phyloP scores from a whole-genome alignment of 2,329 filamentous ascomycete genomes.

The Aspergillus niger region DNA sequence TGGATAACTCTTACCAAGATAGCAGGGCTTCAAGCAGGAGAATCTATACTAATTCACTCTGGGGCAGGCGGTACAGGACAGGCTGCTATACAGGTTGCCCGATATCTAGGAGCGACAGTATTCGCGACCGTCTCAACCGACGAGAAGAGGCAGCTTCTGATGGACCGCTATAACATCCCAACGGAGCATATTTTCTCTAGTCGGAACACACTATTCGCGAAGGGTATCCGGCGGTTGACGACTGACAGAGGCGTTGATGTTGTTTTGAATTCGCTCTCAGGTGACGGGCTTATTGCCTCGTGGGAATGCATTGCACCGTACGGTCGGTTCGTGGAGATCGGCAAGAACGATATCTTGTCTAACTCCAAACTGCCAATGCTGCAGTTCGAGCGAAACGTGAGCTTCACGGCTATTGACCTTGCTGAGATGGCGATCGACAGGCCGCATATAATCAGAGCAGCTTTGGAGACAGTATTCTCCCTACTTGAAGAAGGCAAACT shows the following conservation, averaged over 20 bases:
- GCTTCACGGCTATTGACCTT: conserved; percentile 12
- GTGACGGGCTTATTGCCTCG: conserved; percentile 29
- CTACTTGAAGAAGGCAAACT: conserved; percentile 23
- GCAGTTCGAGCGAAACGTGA: conserved; percentile 11
- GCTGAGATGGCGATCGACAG: conserved; percentile 9
- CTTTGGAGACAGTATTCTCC: not conserved
- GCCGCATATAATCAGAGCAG: not conserved
- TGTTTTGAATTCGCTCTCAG: conserved; percentile 29
- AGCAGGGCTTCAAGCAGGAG: conserved; percentile 20
- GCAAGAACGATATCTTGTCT: conserved; percentile 10
- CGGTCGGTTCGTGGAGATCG: conserved; percentile 27
- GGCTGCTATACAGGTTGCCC: conserved; percentile 30
- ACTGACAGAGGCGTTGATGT: conserved; percentile 28
- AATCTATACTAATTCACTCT: conserved; percentile 30
- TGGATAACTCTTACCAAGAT: conserved; percentile 13
- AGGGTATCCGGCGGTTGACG: conserved; percentile 22
- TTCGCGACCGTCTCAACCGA: conserved; percentile 29
- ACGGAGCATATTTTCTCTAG: conserved; percentile 31
- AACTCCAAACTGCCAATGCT: conserved; percentile 17
- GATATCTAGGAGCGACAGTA: conserved; percentile 25
- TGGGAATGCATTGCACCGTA: conserved; percentile 30
- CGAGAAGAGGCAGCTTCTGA: conserved; percentile 29
- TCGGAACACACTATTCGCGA: conserved; percentile 27
- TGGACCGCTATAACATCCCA: conserved; percentile 22
- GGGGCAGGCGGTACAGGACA: conserved; percentile 33